phyloP scores from a whole-genome alignment of 768 basidiomycete species.

The Boletus fagicola region DNA sequence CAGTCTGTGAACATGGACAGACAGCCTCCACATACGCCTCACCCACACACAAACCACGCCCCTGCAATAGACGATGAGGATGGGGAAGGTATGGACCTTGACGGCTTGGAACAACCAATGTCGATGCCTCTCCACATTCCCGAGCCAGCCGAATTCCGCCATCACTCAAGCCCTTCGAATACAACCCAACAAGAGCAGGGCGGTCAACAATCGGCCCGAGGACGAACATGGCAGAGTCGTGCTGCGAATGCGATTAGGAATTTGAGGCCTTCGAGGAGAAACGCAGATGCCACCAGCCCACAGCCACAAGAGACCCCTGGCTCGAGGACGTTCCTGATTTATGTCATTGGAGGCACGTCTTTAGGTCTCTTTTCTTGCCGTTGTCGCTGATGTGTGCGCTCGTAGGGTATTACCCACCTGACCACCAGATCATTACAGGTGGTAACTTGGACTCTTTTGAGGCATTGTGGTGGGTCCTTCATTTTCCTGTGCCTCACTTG shows the following conservation, averaged over 20 bases:
- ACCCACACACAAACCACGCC: conserved; percentile 11
- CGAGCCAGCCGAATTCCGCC: conserved; percentile 24
- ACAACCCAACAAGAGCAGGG: conserved; percentile 16
- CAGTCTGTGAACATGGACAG: conserved; percentile 64
- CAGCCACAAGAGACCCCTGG: conserved; percentile 23
- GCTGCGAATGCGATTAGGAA: conserved; percentile 63
- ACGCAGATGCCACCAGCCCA: conserved; percentile 20
- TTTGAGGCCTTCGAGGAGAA: conserved; percentile 41
- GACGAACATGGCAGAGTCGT: conserved; percentile 56
- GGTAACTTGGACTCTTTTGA: conserved; percentile 77
- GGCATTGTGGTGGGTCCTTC: conserved; percentile 60
- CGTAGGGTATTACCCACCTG: conserved; percentile 86
- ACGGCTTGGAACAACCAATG: conserved; percentile 26
- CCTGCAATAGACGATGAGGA: conserved; percentile 24
- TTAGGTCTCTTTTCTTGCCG: not conserved
- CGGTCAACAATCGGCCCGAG: conserved; percentile 27
- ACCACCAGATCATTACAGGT: conserved; percentile 86
- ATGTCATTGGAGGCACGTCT: conserved; percentile 75
- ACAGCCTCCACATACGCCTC: conserved; percentile 27
- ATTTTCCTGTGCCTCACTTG: not conserved
- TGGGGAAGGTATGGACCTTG: conserved; percentile 28
- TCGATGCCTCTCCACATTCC: conserved; percentile 28
- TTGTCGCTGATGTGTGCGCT: conserved; percentile 6
- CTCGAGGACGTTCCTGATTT: conserved; percentile 77
- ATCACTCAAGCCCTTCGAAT: conserved; percentile 12